Conservation (phyloP, 2,329 filamentous ascomycete genomes). For the Rosellinia necatrix region DNA sequence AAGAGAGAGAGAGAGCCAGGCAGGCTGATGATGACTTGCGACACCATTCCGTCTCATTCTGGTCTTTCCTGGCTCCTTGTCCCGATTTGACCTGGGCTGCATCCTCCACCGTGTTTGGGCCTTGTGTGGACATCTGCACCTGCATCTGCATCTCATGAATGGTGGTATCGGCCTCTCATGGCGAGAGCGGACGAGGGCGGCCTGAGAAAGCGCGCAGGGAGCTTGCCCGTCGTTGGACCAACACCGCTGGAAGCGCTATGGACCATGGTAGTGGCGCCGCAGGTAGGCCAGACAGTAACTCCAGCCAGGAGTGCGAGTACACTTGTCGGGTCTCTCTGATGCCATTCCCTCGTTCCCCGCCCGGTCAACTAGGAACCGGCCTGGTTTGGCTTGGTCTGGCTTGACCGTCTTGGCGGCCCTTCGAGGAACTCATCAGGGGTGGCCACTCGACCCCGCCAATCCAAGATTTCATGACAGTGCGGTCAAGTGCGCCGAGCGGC, state of each 20-base stretch:
- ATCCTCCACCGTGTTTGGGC: too few relatives aligned
- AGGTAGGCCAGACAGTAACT: too few relatives aligned
- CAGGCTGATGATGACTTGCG: conserved; percentile 1
- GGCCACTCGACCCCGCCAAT: conserved; percentile 32
- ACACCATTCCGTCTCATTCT: conserved; percentile 12
- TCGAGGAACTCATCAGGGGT: conserved; percentile 22
- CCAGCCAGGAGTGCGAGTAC: too few relatives aligned
- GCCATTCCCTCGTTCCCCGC: neutral
- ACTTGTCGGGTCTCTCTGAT: conserved; percentile 3
- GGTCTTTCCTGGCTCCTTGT: neutral
- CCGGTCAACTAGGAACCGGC: conserved; percentile 8
- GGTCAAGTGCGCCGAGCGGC: conserved; percentile 14
- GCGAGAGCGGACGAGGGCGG: too few relatives aligned
- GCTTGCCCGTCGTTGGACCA: too few relatives aligned
- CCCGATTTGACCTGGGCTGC: neutral
- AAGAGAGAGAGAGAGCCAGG: too few relatives aligned
- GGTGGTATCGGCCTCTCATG: too few relatives aligned
- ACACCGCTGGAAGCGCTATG: too few relatives aligned
- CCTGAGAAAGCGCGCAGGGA: too few relatives aligned
- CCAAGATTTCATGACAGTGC: conserved; percentile 17
- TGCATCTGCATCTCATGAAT: neutral
- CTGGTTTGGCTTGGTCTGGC: neutral
- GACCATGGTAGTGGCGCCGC: neutral
- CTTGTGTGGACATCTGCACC: too few relatives aligned
- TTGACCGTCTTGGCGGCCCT: conserved; percentile 24